Conservation (phyloP, 805 yeast genomes). For the Metschnikowia continentalis region DNA sequence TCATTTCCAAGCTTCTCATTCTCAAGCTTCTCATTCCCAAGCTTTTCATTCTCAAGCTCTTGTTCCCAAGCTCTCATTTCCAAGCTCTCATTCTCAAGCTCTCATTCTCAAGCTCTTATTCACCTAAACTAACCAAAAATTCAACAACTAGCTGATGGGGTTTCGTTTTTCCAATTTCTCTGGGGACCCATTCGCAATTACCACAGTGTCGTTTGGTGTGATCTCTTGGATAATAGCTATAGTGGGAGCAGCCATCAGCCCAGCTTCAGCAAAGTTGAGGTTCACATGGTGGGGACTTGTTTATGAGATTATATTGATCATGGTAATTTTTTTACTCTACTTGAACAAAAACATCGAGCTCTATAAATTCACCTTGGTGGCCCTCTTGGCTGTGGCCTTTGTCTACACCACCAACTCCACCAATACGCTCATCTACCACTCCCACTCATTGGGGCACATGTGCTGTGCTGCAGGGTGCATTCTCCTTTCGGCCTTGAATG, state of each 20-base stretch:
- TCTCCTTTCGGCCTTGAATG: slow-evolving; percentile 74
- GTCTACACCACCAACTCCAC: slow-evolving; percentile 82
- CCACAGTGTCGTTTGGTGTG: slow-evolving; percentile 70
- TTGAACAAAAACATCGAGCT: slow-evolving; percentile 60
- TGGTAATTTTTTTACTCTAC: slow-evolving; percentile 49
- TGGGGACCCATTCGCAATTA: slow-evolving; percentile 84
- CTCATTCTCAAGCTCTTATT: no score
- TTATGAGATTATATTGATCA: slow-evolving; percentile 62
- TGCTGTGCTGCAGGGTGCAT: slow-evolving; percentile 95
- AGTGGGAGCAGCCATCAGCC: slow-evolving; percentile 66
- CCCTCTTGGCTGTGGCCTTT: slow-evolving; percentile 64
- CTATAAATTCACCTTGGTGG: slow-evolving; percentile 58
- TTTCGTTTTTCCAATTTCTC: slow-evolving; percentile 47
- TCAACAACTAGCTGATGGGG: slow-evolving; percentile 23
- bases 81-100: no score
- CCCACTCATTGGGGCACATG: slow-evolving; percentile 56
- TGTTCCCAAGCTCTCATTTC: no score
- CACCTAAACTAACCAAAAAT: no score
- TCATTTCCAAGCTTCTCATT: no score
- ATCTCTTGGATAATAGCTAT: slow-evolving; percentile 86
- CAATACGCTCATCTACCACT: slow-evolving; percentile 67
- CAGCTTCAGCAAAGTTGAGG: slow-evolving; percentile 53
- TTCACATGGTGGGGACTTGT: slow-evolving; percentile 97
- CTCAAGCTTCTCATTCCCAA: no score
- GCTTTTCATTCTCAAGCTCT: neutral